Conservation (phyloP, 805 yeast genomes). For the Myxozyma neotropica region DNA sequence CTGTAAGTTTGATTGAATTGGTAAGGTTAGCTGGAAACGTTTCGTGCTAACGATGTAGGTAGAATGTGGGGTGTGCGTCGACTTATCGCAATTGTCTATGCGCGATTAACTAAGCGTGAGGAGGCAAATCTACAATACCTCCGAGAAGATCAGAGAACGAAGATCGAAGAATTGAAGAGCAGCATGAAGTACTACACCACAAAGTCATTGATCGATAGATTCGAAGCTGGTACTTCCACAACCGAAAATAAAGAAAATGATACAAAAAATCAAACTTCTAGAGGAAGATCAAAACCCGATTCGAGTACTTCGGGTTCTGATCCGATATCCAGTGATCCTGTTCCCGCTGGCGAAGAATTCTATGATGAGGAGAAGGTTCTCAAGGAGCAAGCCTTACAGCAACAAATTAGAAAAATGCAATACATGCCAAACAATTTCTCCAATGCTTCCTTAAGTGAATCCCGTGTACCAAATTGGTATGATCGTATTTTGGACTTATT, state of each 20-base stretch:
- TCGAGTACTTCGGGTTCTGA: background rate
- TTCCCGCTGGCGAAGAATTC: constrained; percentile 5
- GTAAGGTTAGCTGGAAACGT: background rate
- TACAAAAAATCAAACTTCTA: background rate
- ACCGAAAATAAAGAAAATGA: too few species aligned
- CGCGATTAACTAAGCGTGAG: constrained; percentile 35
- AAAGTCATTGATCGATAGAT: constrained; percentile 69
- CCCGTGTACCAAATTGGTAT: constrained; percentile 43
- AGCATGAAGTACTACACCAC: constrained; percentile 77
- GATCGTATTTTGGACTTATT: constrained; percentile 49
- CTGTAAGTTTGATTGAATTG: constrained; percentile 16
- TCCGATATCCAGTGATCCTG: background rate
- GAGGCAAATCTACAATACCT: constrained; percentile 43
- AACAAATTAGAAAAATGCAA: constrained; percentile 6
- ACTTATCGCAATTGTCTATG: constrained; percentile 16
- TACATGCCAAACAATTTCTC: background rate
- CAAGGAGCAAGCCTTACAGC: constrained; percentile 2
- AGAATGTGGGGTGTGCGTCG: constrained; percentile 21
- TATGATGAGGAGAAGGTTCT: background rate
- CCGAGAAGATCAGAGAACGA: constrained; percentile 52
- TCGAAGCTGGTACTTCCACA: constrained; percentile 59
- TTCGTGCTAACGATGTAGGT: background rate
- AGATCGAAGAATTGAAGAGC: constrained; percentile 67
- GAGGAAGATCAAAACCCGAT: background rate
- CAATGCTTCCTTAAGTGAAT: background rate